Conservation (phyloP, 495 filamentous ascomycete species). For the Chaetomium fimeti region DNA sequence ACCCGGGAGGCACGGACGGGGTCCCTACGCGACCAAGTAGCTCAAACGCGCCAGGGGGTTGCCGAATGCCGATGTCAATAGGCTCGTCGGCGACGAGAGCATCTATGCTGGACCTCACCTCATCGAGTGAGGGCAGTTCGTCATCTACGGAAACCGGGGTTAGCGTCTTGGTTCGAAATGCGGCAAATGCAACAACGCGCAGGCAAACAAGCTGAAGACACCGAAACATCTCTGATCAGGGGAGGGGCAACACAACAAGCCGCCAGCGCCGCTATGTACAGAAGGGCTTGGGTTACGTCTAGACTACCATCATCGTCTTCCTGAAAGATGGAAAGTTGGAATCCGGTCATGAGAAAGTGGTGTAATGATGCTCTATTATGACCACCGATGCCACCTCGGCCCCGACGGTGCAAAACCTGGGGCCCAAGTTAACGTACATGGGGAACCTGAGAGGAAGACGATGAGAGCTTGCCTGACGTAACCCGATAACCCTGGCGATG, state of each 20-base stretch:
- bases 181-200: constrained; percentile 19
- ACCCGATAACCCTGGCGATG: constrained; percentile 42
- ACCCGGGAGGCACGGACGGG: constrained; percentile 65
- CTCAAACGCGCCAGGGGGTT: constrained; percentile 43
- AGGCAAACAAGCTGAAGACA: constrained; percentile 14
- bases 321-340: constrained; percentile 41
- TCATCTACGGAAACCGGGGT: constrained; percentile 46
- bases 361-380: constrained; percentile 51
- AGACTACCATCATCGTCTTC: constrained; percentile 57
- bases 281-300: constrained; percentile 46
- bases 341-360: constrained; percentile 20
- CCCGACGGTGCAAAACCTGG: constrained; percentile 46
- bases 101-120: constrained; percentile 55
- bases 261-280: constrained; percentile 38
- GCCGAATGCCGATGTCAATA: constrained; percentile 31
- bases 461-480: constrained; percentile 62
- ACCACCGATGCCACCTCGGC: constrained; percentile 43
- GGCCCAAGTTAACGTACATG: constrained; percentile 75
- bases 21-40: constrained; percentile 53
- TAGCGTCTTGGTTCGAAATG: constrained; percentile 38
- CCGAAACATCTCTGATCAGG: not conserved
- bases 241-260: constrained; percentile 24
- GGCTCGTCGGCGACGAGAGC: constrained; percentile 56
- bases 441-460: constrained; percentile 57
- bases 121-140: constrained; percentile 51